Evolutionary conservation across 441 rosid genomes (phyloP).

Genomic region (Pelargonium myrrhifolium): DNA sequence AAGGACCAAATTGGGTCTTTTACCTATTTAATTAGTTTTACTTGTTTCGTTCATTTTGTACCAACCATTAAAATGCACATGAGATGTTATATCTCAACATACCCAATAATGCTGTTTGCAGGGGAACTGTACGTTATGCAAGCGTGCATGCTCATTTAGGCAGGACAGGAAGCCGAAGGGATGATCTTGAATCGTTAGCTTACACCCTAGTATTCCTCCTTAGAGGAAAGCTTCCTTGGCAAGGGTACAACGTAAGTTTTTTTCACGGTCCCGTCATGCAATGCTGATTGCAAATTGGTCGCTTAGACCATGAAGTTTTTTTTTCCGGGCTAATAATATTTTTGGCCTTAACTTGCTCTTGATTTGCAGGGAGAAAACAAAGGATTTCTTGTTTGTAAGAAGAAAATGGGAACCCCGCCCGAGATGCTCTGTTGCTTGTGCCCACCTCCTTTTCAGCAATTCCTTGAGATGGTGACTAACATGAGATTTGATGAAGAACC

Average conservation of each 20-base stretch:
- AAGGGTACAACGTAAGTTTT: constrained; percentile 64
- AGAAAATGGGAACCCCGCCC: constrained; percentile 67
- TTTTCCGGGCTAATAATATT: background rate
- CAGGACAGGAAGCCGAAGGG: constrained; percentile 81
- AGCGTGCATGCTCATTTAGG: constrained; percentile 93
- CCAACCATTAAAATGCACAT: background rate
- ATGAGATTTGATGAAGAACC: constrained; percentile 63
- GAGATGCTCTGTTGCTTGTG: constrained; percentile 48
- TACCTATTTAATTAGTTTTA: no score
- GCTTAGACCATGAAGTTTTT: constrained; percentile 11
- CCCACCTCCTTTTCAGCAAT: constrained; percentile 44
- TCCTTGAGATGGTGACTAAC: constrained; percentile 46
- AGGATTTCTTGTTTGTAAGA: constrained; percentile 86
- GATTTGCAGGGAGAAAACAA: constrained; percentile 70
- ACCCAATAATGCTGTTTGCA: constrained; percentile 22
- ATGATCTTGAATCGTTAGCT: constrained; percentile 86
- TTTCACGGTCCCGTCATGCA: constrained; percentile 1
- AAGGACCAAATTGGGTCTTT: no score
- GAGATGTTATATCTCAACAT: background rate
- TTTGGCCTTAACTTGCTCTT: background rate
- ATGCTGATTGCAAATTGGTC: constrained; percentile 4
- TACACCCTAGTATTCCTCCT: constrained; percentile 77
- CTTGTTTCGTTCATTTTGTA: no score
- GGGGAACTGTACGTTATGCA: constrained; percentile 89
- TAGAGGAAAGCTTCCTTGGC: constrained; percentile 85